Conservation (phyloP, 768 basidiomycete species). For the Crucibulum laeve region DNA sequence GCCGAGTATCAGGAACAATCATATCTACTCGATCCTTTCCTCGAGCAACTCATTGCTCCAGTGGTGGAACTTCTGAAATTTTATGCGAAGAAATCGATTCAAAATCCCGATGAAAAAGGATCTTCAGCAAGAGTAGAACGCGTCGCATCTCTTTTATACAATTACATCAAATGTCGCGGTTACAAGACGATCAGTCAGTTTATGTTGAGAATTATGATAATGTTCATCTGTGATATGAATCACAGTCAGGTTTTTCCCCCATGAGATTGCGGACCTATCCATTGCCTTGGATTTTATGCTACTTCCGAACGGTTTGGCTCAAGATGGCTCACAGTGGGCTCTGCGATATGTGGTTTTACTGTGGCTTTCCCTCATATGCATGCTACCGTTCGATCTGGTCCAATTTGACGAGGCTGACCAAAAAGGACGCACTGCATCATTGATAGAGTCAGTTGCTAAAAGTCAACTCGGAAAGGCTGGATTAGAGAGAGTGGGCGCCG, state of each 20-base stretch:
- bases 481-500: conserved; percentile 81
- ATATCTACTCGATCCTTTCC: conserved; percentile 85
- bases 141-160: conserved; percentile 64
- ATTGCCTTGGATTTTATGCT: conserved; percentile 67
- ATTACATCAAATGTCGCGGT: conserved; percentile 83
- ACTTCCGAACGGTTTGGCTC: conserved; percentile 35
- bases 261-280: conserved; percentile 79
- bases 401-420: conserved; percentile 70
- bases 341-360: conserved; percentile 79
- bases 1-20: conserved; percentile 91
- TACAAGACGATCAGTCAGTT: conserved; percentile 86
- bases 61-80: conserved; percentile 60
- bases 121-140: conserved; percentile 40
- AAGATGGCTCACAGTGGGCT: conserved; percentile 59
- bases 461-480: conserved; percentile 62
- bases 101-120: conserved; percentile 19
- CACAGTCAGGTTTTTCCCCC: conserved; percentile 90
- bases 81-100: conserved; percentile 40
- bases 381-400: conserved; percentile 87
- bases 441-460: conserved; percentile 57
- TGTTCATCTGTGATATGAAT: conserved; percentile 2
- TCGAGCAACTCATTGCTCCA: conserved; percentile 76
- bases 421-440: conserved; percentile 48
- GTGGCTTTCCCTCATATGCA: conserved; percentile 93
- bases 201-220: conserved; percentile 5